These are phyloP conservation scores for Apiotrichum porosum DNA, from an alignment of 1,284 basidiomycete species.

Conservation along the genomic window DNA sequence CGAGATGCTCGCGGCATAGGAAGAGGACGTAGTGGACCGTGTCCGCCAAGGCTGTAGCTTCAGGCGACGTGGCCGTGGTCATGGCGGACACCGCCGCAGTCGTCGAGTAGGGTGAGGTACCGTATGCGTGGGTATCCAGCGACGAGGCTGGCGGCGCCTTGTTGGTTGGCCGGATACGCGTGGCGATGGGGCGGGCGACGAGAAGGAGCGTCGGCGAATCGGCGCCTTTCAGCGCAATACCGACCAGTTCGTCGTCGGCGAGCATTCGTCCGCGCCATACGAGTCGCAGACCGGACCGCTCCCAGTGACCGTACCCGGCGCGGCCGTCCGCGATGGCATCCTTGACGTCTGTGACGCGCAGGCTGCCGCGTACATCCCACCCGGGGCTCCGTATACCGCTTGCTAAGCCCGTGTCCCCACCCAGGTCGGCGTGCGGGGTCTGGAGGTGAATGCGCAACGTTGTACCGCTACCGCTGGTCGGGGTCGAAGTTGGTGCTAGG, in stretches of 20 bases:
- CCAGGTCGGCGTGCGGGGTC: slow-evolving; percentile 30
- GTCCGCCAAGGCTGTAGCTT: slow-evolving; percentile 21
- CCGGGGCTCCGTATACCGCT: neutral
- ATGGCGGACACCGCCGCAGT: neutral
- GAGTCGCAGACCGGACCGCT: slow-evolving; percentile 36
- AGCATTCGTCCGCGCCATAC: slow-evolving; percentile 44
- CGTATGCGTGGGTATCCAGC: neutral
- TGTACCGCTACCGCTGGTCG: too few relatives aligned
- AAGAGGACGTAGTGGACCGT: slow-evolving; percentile 43
- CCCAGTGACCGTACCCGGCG: slow-evolving; percentile 32
- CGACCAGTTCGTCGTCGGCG: slow-evolving; percentile 35
- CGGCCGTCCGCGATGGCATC: slow-evolving; percentile 28
- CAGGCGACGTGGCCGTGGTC: neutral
- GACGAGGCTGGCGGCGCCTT: too few relatives aligned
- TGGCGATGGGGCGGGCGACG: slow-evolving; percentile 24
- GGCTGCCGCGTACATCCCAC: slow-evolving; percentile 10
- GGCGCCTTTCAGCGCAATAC: slow-evolving; percentile 27
- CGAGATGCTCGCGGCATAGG: slow-evolving; percentile 37
- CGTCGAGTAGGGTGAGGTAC: neutral
- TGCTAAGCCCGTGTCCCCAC: neutral
- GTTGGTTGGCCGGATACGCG: too few relatives aligned
- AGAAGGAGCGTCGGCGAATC: slow-evolving; percentile 29
- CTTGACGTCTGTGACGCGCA: slow-evolving; percentile 28
- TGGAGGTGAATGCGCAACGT: slow-evolving; percentile 29
- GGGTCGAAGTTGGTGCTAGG: neutral